Base-by-base conservation (phyloP, 768 basidiomycete genomes). In the Tephrocybe sp. region DNA sequence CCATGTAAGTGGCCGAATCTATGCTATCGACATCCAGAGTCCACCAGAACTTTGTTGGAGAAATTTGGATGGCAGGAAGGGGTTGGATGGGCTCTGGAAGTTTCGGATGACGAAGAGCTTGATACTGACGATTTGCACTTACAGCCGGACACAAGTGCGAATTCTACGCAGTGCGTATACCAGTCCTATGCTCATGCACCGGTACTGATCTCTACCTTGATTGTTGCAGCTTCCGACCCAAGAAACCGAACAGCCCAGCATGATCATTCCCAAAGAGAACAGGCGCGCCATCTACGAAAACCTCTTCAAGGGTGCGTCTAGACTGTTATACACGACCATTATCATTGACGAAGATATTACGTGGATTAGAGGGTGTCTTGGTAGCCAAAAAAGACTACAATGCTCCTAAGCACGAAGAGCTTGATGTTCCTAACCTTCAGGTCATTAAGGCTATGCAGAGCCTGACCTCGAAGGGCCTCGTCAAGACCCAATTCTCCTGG, bases 361-460 rank as follows among this genome's bases (percentile, higher is more conserved):
- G 51, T 34, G 45, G 19, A 50, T 38, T 49, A 38, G 95, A 99
- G 88, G 96, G 96, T 66, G 96, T 98, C 55, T 77, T 98, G 62
- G 97, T 98, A 71, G 97, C 97, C 65, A 95, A 97, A 81, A 99
- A 99, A 78, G 95, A 99, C 75, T 98, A 79, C 80, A 98, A 98
- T 69, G 91, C 90, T 45, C 89, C 94, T 45, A 93, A 95, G 72
- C 97, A 99, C 68, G 92, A 95, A 68, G 94, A 98, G 53, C 77
- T 85, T 54, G 82, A 84, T 45, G 82, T 84, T 42, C 82, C 83
- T 48, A 85, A 85, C 62, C 79, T 85, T 47, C 72, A 85, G 58
- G 84, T 84, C 55, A 84, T 85, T 72, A 85, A 85, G 72, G 82
- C 82, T 44, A 72, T 84, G 65, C 83, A 84, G 62, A 84, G 82